Evolutionary conservation across 306 rosid species (phyloP).

Genomic region (Ceratonia siliqua): DNA sequence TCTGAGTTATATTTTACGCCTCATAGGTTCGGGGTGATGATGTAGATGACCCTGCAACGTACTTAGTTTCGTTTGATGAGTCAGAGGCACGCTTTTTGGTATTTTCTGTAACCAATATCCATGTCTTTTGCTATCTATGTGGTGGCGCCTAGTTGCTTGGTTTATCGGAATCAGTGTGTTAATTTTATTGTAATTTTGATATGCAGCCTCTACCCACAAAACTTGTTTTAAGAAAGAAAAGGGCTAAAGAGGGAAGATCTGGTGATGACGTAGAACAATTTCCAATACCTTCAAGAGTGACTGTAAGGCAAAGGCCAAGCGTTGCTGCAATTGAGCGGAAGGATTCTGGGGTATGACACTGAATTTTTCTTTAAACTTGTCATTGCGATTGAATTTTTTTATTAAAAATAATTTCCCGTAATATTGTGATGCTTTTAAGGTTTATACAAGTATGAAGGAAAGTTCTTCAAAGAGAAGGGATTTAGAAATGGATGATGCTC

Average conservation of each 20-base stretch:
- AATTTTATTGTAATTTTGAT: slow-evolving; percentile 32
- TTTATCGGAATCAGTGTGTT: slow-evolving; percentile 12
- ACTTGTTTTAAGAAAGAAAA: slow-evolving; percentile 85
- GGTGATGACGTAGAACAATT: slow-evolving; percentile 85
- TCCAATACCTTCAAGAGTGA: slow-evolving; percentile 78
- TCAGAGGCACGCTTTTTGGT: slow-evolving; percentile 89
- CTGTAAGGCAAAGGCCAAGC: slow-evolving; percentile 72
- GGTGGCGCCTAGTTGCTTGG: not conserved
- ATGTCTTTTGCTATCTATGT: not conserved
- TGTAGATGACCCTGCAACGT: slow-evolving; percentile 80
- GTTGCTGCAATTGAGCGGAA: slow-evolving; percentile 73
- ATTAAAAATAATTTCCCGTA: not conserved
- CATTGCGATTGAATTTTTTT: not conserved
- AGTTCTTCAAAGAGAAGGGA: slow-evolving; percentile 50
- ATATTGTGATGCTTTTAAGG: slow-evolving; percentile 52
- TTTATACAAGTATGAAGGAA: slow-evolving; percentile 55
- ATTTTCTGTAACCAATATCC: slow-evolving; percentile 34
- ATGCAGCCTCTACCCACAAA: slow-evolving; percentile 94
- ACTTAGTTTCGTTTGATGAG: slow-evolving; percentile 80
- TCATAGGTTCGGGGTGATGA: slow-evolving; percentile 84
- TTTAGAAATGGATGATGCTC: slow-evolving; percentile 67
- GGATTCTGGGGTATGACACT: slow-evolving; percentile 71
- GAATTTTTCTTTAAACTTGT: slow-evolving; percentile 21
- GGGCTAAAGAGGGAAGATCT: slow-evolving; percentile 88
- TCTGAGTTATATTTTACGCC: slow-evolving; percentile 15